Evolutionary conservation across 352 stramenopile species (phyloP).

Genomic region (Phytopythium vexans): DNA sequence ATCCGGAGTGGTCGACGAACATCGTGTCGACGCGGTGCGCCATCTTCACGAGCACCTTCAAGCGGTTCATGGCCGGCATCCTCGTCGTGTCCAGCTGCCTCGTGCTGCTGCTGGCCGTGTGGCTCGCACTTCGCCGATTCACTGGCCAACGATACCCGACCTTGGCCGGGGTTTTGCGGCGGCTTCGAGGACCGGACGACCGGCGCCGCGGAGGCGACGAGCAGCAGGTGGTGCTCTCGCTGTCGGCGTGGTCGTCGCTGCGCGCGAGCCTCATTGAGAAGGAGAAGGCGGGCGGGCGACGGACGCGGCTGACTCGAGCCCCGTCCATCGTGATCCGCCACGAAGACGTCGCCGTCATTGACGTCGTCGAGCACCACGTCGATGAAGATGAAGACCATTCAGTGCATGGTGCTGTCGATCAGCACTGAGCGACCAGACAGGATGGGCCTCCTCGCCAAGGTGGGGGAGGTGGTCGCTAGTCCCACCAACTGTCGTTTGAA

Average conservation of each 20-base stretch:
- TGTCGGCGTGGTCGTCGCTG: conserved; percentile 29
- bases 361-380: background rate
- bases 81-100: background rate
- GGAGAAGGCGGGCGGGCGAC: conserved; percentile 8
- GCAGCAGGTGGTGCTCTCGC: conserved; percentile 3
- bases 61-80: conserved; percentile 1
- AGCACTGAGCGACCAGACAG: no score
- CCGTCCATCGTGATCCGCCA: background rate
- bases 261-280: conserved; percentile 25
- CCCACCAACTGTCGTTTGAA: no score
- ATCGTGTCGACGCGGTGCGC: conserved; percentile 6
- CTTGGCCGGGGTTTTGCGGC: background rate
- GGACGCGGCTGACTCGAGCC: background rate
- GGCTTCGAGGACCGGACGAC: background rate
- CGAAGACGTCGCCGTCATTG: background rate
- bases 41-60: background rate
- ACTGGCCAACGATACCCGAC: background rate
- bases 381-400: background rate
- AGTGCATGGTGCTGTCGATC: no score
- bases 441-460: no score
- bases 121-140: background rate
- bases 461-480: no score
- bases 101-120: conserved; percentile 2
- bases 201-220: background rate
- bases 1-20: conserved; percentile 1